Percentiles rank a stretch among this genome's conserved stretches.
phyloP scores from a whole-genome alignment of 805 yeast species.

The Ogataea thermomethanolica region DNA sequence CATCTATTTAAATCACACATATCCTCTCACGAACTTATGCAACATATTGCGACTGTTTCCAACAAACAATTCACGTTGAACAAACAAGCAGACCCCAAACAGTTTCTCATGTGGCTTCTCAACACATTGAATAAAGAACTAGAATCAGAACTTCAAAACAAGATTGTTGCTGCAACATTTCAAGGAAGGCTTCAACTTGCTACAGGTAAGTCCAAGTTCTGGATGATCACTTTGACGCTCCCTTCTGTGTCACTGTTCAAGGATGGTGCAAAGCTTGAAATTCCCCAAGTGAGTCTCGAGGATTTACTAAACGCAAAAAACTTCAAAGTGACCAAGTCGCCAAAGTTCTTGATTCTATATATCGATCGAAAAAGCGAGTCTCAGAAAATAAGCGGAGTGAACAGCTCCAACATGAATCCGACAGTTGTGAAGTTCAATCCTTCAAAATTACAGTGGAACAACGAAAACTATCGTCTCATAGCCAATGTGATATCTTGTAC shows the following conservation, averaged over 20 bases:
- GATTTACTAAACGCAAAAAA: slow-evolving; percentile 42
- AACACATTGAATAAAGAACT: slow-evolving; percentile 40
- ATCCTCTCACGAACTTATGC: slow-evolving; percentile 64
- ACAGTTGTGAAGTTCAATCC: slow-evolving; percentile 62
- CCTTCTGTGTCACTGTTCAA: slow-evolving; percentile 58
- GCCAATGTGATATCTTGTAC: slow-evolving; percentile 42
- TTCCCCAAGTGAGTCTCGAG: slow-evolving; percentile 50
- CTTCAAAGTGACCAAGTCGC: slow-evolving; percentile 42
- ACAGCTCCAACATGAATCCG: slow-evolving; percentile 46
- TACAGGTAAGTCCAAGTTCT: slow-evolving; percentile 37
- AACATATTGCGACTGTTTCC: slow-evolving; percentile 42
- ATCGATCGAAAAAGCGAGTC: slow-evolving; percentile 49
- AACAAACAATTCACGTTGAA: slow-evolving; percentile 40
- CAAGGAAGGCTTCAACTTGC: slow-evolving; percentile 48
- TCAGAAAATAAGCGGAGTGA: slow-evolving; percentile 29
- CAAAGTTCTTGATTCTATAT: slow-evolving; percentile 53
- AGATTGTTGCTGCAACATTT: slow-evolving; percentile 36
- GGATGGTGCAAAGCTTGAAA: slow-evolving; percentile 40
- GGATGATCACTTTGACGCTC: slow-evolving; percentile 55
- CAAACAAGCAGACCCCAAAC: slow-evolving; percentile 48
- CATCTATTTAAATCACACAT: slow-evolving; percentile 56
- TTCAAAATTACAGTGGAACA: slow-evolving; percentile 28
- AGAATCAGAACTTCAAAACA: slow-evolving; percentile 16
- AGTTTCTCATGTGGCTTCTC: slow-evolving; percentile 57
- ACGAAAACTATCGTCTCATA: slow-evolving; percentile 39